Percentiles rank a stretch among this genome's conserved stretches.
Conservation (phyloP, 768 basidiomycete species). For the Kwoniella bestiolae region DNA sequence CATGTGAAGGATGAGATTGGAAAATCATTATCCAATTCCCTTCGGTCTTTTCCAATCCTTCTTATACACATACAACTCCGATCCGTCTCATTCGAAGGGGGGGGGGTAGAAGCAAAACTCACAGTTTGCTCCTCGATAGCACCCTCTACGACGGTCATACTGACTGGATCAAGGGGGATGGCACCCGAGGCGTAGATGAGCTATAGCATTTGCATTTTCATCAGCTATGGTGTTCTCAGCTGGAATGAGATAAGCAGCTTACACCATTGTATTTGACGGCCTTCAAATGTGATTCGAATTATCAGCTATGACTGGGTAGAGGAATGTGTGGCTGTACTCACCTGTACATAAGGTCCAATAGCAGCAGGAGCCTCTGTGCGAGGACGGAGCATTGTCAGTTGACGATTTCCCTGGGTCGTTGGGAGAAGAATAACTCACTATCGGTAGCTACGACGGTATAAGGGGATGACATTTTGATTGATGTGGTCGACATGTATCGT, state of each 20-base stretch:
- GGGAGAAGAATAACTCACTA: slow-evolving; percentile 37
- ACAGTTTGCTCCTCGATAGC: slow-evolving; percentile 74
- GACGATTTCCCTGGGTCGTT: no score
- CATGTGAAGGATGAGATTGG: not conserved
- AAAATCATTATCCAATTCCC: not conserved
- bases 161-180: slow-evolving; percentile 77
- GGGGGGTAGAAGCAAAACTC: slow-evolving; percentile 15
- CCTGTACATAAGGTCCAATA: slow-evolving; percentile 66
- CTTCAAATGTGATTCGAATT: slow-evolving; percentile 52
- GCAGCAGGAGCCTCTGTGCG: slow-evolving; percentile 56
- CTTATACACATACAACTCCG: not conserved
- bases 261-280: slow-evolving; percentile 78
- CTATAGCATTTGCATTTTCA: slow-evolving; percentile 19
- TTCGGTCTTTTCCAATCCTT: not conserved
- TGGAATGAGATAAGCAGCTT: slow-evolving; percentile 13
- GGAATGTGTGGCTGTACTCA: slow-evolving; percentile 10
- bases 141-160: slow-evolving; percentile 75
- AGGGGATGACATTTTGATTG: slow-evolving; percentile 46
- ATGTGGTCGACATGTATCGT: slow-evolving; percentile 3
- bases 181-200: slow-evolving; percentile 87
- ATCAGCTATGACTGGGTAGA: slow-evolving; percentile 7
- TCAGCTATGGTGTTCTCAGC: not conserved
- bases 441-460: slow-evolving; percentile 56
- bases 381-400: no score
- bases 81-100: not conserved